Conservation (phyloP, 345 rosid species). For the Populus euphratica region DNA sequence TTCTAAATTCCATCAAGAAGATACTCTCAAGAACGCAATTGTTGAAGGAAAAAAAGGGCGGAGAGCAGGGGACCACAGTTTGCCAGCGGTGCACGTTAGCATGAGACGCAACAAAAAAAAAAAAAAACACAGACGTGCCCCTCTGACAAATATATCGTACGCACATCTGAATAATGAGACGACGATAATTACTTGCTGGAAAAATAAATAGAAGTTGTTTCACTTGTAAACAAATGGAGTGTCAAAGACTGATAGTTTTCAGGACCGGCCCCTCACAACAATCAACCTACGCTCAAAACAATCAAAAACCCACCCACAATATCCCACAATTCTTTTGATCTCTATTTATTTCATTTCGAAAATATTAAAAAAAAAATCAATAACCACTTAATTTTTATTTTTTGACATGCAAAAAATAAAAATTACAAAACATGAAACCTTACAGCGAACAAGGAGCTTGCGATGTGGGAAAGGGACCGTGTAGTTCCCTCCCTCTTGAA, state of each 20-base stretch:
- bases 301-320: neutral
- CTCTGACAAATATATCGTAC: constrained; percentile 40
- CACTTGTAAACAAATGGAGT: constrained; percentile 21
- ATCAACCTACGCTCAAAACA: neutral
- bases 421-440: neutral
- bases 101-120: constrained; percentile 4
- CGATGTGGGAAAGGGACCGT: constrained; percentile 36
- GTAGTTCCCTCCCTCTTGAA: constrained; percentile 5
- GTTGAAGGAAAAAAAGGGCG: neutral
- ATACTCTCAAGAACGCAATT: constrained; percentile 1
- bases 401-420: neutral
- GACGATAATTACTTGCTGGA: neutral
- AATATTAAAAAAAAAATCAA: neutral
- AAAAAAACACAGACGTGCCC: constrained; percentile 34
- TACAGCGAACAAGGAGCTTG: constrained; percentile 41
- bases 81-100: constrained; percentile 36
- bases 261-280: neutral
- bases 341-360: neutral
- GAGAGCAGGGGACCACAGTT: neutral
- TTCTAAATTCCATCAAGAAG: constrained; percentile 22
- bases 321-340: neutral
- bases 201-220: neutral
- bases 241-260: neutral
- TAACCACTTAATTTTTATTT: neutral
- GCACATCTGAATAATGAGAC: constrained; percentile 3